phyloP scores from a whole-genome alignment of 495 filamentous ascomycete genomes.

The Hypomontagnella submonticulosa region DNA sequence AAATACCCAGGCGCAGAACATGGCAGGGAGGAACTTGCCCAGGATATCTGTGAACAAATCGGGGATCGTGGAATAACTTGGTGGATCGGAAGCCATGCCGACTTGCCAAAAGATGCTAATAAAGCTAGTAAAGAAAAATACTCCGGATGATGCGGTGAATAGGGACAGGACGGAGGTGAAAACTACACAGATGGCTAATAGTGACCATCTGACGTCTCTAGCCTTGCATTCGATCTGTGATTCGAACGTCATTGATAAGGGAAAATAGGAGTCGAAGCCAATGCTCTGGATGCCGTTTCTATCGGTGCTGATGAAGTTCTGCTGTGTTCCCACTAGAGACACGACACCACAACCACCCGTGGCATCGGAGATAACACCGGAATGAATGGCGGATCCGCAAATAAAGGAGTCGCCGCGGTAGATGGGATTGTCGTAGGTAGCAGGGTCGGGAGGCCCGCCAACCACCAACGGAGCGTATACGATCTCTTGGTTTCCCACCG shows the following conservation, averaged over 20 bases:
- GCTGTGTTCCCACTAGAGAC: slow-evolving; percentile 72
- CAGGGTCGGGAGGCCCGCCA: slow-evolving; percentile 70
- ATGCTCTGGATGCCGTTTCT: slow-evolving; percentile 73
- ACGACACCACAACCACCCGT: slow-evolving; percentile 82
- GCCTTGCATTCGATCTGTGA: slow-evolving; percentile 62
- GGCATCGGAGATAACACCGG: slow-evolving; percentile 73
- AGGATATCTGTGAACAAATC: slow-evolving; percentile 73
- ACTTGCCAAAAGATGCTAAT: slow-evolving; percentile 80
- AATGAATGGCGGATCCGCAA: slow-evolving; percentile 83
- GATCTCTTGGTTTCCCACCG: slow-evolving; percentile 78
- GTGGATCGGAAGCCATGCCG: slow-evolving; percentile 81
- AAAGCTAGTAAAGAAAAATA: slow-evolving; percentile 80
- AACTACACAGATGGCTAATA: slow-evolving; percentile 76
- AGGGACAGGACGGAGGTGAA: slow-evolving; percentile 75
- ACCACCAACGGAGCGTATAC: slow-evolving; percentile 78
- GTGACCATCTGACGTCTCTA: slow-evolving; percentile 75
- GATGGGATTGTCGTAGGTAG: slow-evolving; percentile 56
- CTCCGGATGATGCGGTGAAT: slow-evolving; percentile 71
- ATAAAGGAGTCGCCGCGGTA: slow-evolving; percentile 89
- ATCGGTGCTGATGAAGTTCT: slow-evolving; percentile 67
- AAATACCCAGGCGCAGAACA: slow-evolving; percentile 78
- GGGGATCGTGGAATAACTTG: slow-evolving; percentile 61
- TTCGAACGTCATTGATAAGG: slow-evolving; percentile 76
- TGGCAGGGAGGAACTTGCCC: slow-evolving; percentile 79
- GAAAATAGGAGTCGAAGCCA: slow-evolving; percentile 80